Evolutionary conservation across 768 basidiomycete genomes (phyloP).

Genomic region (Russula dissimulans): DNA sequence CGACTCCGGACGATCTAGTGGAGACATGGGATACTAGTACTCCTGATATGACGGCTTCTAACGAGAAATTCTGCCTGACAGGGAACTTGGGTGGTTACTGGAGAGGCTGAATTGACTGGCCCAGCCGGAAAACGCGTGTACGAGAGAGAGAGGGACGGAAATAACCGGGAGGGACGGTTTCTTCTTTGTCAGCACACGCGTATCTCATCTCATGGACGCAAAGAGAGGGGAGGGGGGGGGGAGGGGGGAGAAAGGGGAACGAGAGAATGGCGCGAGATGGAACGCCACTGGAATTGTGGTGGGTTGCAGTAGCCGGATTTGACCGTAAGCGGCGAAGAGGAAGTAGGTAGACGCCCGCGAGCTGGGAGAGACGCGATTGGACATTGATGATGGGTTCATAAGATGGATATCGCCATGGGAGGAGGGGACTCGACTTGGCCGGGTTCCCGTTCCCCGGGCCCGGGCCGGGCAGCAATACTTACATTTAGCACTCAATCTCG

Average conservation of each 20-base stretch:
- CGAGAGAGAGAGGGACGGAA: background rate
- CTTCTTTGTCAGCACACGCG: background rate
- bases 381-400: background rate
- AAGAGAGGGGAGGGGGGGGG: background rate
- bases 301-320: constrained; percentile 2
- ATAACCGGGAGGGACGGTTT: background rate
- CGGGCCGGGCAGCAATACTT: constrained; percentile 8
- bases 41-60: constrained; percentile 16
- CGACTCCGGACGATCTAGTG: constrained; percentile 17
- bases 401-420: constrained; percentile 11
- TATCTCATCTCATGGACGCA: background rate
- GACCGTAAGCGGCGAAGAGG: constrained; percentile 9
- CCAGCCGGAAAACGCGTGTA: constrained; percentile 17
- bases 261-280: background rate
- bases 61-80: constrained; percentile 17
- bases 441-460: background rate
- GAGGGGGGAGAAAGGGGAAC: background rate
- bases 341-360: background rate
- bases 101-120: constrained; percentile 11
- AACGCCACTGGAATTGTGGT: constrained; percentile 17
- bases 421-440: background rate
- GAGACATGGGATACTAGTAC: constrained; percentile 8
- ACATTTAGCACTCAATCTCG: constrained; percentile 6
- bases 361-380: background rate
- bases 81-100: constrained; percentile 14